Evolutionary conservation across 345 rosid genomes (phyloP).

Genomic region (Syzygium grande): DNA sequence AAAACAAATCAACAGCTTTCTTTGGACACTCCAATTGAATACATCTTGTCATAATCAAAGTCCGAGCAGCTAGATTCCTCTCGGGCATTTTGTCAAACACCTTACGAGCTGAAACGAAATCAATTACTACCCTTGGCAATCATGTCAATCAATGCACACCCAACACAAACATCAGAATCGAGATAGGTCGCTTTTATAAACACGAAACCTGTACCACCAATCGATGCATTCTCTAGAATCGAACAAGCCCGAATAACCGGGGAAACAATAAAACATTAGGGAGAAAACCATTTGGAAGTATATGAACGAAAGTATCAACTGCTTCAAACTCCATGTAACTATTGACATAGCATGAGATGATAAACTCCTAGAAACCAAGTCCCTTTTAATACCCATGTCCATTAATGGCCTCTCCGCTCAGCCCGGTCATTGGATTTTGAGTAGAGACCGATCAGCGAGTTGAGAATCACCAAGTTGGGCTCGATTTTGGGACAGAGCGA

Average conservation of each 20-base stretch:
- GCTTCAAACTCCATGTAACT: neutral
- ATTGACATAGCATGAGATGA: no score
- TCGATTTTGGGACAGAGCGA: rapidly evolving
- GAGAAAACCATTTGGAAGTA: neutral
- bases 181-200: slow-evolving; percentile 38
- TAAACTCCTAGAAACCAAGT: no score
- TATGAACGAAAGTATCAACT: neutral
- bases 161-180: slow-evolving; percentile 48
- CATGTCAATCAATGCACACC: slow-evolving; percentile 65
- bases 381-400: neutral
- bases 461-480: neutral
- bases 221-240: neutral
- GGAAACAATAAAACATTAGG: neutral
- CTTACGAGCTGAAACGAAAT: slow-evolving; percentile 36
- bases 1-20: slow-evolving; percentile 33
- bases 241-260: neutral
- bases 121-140: slow-evolving; percentile 37
- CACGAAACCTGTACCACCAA: neutral
- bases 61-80: neutral
- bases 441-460: neutral
- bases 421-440: neutral
- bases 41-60: slow-evolving; percentile 54
- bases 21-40: slow-evolving; percentile 32
- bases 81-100: slow-evolving; percentile 27
- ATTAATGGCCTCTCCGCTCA: neutral